phyloP scores from a whole-genome alignment of 192 early-diverging fungal species.

The Coemansia sp. region DNA sequence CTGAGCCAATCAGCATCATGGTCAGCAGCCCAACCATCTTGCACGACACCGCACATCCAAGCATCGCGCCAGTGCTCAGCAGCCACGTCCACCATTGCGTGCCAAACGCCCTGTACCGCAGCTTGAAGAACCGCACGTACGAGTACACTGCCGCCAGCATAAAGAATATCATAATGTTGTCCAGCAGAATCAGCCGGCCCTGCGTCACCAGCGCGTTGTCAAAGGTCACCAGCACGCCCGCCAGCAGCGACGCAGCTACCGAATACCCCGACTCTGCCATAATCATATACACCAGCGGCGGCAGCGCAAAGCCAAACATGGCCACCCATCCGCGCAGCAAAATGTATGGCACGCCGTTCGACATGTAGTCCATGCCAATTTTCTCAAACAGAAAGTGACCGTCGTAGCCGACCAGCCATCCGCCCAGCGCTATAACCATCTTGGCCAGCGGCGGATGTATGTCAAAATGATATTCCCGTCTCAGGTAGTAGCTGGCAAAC shows the following conservation, averaged over 20 bases:
- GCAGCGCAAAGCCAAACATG: slow-evolving; percentile 69
- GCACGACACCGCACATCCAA: slow-evolving; percentile 70
- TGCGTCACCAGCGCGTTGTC: slow-evolving; percentile 92
- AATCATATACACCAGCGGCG: slow-evolving; percentile 76
- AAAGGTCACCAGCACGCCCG: slow-evolving; percentile 76
- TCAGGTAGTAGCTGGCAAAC: slow-evolving; percentile 91
- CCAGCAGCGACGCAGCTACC: slow-evolving; percentile 66
- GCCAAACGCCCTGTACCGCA: slow-evolving; percentile 68
- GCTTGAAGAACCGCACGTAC: slow-evolving; percentile 87
- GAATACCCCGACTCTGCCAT: slow-evolving; percentile 87
- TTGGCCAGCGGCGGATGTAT: slow-evolving; percentile 97
- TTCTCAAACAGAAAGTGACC: slow-evolving; percentile 93
- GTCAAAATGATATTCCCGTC: slow-evolving; percentile 90
- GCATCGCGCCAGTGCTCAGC: slow-evolving; percentile 69
- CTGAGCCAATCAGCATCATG: slow-evolving; percentile 77
- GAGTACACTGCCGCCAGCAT: slow-evolving; percentile 78
- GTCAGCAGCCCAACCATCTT: slow-evolving; percentile 96
- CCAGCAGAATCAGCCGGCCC: slow-evolving; percentile 88
- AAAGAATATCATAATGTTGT: slow-evolving; percentile 91
- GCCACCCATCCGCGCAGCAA: slow-evolving; percentile 78
- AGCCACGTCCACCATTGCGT: slow-evolving; percentile 86
- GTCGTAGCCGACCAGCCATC: slow-evolving; percentile 86
- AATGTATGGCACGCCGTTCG: slow-evolving; percentile 87
- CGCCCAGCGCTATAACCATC: slow-evolving; percentile 79
- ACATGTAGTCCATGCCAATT: slow-evolving; percentile 88